Conservation (phyloP, 139 green algal species). For the Deuterostichococcus epilithicus region DNA sequence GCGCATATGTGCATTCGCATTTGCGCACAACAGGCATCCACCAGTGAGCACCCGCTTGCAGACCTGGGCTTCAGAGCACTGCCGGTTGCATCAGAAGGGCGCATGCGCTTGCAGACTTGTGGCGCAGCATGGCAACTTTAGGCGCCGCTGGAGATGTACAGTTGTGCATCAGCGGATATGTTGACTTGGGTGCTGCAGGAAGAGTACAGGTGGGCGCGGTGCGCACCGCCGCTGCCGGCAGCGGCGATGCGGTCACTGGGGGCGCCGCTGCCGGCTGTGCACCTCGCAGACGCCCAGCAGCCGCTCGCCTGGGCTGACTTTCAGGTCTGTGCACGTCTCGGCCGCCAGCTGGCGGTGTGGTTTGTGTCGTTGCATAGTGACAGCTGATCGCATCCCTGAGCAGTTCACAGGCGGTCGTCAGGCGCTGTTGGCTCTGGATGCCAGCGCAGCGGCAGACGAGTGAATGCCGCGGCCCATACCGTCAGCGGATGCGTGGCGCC, state of each 20-base stretch:
- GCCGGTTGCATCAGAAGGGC: too few relatives aligned
- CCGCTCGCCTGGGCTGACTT: constrained; percentile 74
- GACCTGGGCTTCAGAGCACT: too few relatives aligned
- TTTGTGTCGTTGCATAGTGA: too few relatives aligned
- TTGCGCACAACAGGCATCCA: too few relatives aligned
- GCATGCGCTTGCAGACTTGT: background rate
- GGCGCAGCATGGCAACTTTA: background rate
- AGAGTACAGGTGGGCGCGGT: constrained; percentile 48
- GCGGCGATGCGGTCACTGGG: constrained; percentile 43
- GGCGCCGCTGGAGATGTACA: background rate
- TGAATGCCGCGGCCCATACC: background rate
- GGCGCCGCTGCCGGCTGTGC: constrained; percentile 54
- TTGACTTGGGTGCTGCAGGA: constrained; percentile 17
- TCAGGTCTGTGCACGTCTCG: constrained; percentile 35
- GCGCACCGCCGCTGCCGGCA: constrained; percentile 48
- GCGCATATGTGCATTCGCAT: too few relatives aligned
- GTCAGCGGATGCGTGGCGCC: background rate
- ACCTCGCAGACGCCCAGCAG: constrained; percentile 52
- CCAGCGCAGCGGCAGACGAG: background rate
- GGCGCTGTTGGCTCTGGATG: background rate
- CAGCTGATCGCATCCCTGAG: background rate
- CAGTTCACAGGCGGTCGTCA: background rate
- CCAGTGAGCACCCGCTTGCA: too few relatives aligned
- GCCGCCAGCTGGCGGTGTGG: too few relatives aligned
- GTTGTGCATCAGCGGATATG: background rate